Conservation (phyloP, 805 yeast species). For the Yarrowia phangngaensis region DNA sequence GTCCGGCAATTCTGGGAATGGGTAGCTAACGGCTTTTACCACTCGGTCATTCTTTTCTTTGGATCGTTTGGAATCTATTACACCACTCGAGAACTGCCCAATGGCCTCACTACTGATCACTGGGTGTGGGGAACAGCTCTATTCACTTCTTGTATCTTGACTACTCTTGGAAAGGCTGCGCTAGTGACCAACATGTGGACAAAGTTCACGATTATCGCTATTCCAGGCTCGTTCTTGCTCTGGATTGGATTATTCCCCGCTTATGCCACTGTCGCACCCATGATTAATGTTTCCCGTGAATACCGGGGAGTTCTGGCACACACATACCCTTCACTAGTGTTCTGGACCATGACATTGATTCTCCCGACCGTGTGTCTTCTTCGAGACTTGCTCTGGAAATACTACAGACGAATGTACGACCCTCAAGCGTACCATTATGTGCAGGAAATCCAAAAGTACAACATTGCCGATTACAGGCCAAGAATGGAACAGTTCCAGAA, state of each 20-base stretch:
- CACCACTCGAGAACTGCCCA: conserved; percentile 56
- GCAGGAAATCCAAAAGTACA: conserved; percentile 94
- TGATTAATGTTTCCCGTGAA: conserved; percentile 74
- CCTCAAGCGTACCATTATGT: conserved; percentile 94
- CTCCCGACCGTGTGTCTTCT: conserved; percentile 73
- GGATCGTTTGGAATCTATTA: conserved; percentile 66
- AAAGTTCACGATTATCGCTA: conserved; percentile 82
- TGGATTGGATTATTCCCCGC: conserved; percentile 88
- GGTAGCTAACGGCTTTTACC: conserved; percentile 93
- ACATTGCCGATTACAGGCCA: conserved; percentile 91
- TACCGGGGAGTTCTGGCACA: conserved; percentile 74
- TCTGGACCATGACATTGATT: conserved; percentile 79
- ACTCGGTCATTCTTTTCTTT: conserved; percentile 78
- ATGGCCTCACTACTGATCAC: conserved; percentile 74
- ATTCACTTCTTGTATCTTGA: conserved; percentile 79
- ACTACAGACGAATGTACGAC: conserved; percentile 81
- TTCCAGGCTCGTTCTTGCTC: conserved; percentile 84
- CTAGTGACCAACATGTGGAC: conserved; percentile 92
- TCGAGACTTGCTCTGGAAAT: conserved; percentile 92
- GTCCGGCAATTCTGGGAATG: conserved; percentile 95
- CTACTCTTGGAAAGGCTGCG: conserved; percentile 94
- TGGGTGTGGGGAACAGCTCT: conserved; percentile 95
- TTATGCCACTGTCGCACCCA: conserved; percentile 81
- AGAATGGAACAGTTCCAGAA: conserved; percentile 94
- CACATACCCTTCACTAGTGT: conserved; percentile 70